These are phyloP conservation scores for Saccharomyces hybrid DNA, from an alignment of 1,139 yeast genomes.

Conservation along the genomic window DNA sequence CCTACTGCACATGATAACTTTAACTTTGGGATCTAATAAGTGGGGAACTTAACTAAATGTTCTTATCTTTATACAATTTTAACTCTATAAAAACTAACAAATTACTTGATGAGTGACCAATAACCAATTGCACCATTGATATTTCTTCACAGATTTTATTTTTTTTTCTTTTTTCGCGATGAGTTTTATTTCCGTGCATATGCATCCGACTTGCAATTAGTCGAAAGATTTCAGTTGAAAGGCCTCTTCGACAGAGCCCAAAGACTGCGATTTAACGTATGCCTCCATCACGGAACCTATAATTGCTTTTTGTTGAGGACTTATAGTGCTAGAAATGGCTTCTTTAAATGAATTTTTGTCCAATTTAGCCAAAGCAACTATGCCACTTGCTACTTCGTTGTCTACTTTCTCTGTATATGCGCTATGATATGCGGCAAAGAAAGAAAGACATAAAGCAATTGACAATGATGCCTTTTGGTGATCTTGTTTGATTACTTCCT, in stretches of 20 bases:
- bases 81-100: background rate
- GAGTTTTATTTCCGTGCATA: background rate
- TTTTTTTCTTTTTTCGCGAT: background rate
- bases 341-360: constrained; percentile 49
- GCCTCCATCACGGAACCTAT: background rate
- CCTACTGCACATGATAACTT: constrained; percentile 5
- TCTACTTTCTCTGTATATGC: constrained; percentile 34
- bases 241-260: background rate
- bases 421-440: constrained; percentile 34
- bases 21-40: background rate
- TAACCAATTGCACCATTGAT: background rate
- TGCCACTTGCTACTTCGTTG: constrained; percentile 33
- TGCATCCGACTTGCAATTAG: background rate
- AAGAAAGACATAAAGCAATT: constrained; percentile 47
- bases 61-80: background rate
- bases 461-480: constrained; percentile 11
- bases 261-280: background rate
- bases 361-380: constrained; percentile 44
- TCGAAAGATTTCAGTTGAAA: constrained; percentile 7
- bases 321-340: constrained; percentile 38
- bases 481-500: background rate
- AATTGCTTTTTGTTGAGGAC: constrained; percentile 28
- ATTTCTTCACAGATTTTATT: background rate
- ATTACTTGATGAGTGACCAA: background rate
- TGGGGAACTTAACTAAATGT: background rate